Conservation (phyloP, 2,329 filamentous ascomycete genomes). For the Cladosporium velox region DNA sequence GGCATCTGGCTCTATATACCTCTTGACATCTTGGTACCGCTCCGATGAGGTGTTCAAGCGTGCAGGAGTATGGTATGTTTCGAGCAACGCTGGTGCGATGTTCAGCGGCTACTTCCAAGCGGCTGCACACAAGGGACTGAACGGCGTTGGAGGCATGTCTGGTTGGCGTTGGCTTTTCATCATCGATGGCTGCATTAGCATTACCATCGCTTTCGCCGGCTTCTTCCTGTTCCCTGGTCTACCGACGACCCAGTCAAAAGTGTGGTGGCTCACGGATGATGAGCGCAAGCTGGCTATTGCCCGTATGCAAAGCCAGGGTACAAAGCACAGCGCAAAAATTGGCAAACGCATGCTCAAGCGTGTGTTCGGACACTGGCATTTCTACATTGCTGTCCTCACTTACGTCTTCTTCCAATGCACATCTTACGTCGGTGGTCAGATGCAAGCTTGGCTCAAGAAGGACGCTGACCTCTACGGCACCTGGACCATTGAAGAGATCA, state of each 20-base stretch:
- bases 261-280: not conserved
- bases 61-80: not conserved
- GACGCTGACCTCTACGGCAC: not conserved
- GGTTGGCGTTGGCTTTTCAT: no score
- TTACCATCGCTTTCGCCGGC: no score
- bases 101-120: conserved; percentile 2
- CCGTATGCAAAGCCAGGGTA: conserved; percentile 2
- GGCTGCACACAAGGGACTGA: not conserved
- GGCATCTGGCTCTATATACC: no score
- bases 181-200: no score
- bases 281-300: not conserved
- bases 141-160: not conserved
- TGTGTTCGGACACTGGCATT: not conserved
- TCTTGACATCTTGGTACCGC: not conserved
- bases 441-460: conserved; percentile 2
- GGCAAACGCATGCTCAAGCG: conserved; percentile 1
- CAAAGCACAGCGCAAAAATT: not conserved
- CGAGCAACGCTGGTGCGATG: not conserved
- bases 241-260: no score
- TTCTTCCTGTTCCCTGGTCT: no score
- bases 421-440: not conserved
- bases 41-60: not conserved
- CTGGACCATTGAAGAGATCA: not conserved
- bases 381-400: not conserved
- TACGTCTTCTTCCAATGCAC: conserved; percentile 3